Evolutionary conservation across 2,329 filamentous ascomycete genomes (phyloP), one percentile per base, ranked within the genome.

Genomic region (Chalaropsis ovoidea): DNA sequence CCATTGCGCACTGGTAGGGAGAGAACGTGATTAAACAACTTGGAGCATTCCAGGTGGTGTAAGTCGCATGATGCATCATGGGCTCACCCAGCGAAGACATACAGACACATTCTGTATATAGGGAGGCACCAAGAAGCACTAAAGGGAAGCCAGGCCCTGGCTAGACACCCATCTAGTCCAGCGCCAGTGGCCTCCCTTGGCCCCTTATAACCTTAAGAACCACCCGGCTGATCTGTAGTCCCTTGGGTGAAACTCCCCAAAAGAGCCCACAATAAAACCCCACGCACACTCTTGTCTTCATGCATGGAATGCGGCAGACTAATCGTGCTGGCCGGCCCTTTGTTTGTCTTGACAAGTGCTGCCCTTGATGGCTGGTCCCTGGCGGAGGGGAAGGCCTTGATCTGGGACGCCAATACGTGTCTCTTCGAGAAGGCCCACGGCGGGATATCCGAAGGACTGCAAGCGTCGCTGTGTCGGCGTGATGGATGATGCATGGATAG

Each of bases 131-230:
- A 61, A 42, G 41, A 7, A 24, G n/a, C 42, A 31, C 35, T 52
- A 42, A 10, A 63, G 62, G 62, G 62, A 63, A 42, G 47, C 7
- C n/a, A 5, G 60, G 27, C 35, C 62, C 62, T 63, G 45, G 19
- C 49, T 54, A 54, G 47, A 52, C 42, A n/a, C 13, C 27, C 13
- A 58, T 58, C 27, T 58, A 58, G 27, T 58, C n/a, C 11, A n/a
- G n/a, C 39, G 54, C 31, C 54, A 35, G 39, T 11, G 54, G 27
- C 27, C 15, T 39, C 54, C 54, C 54, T 58, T 3, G 27, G 17
- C 4, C 54, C 54, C 27, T 39, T 58, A 58, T 35, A 58, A 58
- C 54, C 27, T 58, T 58, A 35, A 58, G 54, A 58, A 11, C 54
- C 17, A 35, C 8, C 27, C 54, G 24, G 54, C 15, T 58, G 27